phyloP scores from a whole-genome alignment of 108 stramenopile genomes.

The Hondaea fermentalgiana region DNA sequence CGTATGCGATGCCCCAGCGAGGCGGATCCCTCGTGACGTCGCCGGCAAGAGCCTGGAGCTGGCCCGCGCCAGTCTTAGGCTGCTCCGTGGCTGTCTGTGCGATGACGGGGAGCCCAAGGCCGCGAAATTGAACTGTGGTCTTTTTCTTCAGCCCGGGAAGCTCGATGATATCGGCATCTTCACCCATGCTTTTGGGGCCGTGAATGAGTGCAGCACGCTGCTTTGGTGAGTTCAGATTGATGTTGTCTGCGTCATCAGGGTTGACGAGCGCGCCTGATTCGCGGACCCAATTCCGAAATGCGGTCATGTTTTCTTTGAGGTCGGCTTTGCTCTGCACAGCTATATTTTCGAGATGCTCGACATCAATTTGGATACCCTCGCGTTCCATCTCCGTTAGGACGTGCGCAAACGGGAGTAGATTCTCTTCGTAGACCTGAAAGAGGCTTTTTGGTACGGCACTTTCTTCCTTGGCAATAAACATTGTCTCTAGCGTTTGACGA shows the following conservation, averaged over 20 bases:
- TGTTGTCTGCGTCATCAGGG: constrained; percentile 56
- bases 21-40: constrained; percentile 73
- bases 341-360: constrained; percentile 72
- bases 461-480: not conserved
- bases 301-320: constrained; percentile 47
- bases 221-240: constrained; percentile 69
- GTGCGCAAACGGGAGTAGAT: constrained; percentile 83
- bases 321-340: constrained; percentile 70
- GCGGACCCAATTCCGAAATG: constrained; percentile 68
- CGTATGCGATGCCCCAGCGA: constrained; percentile 72
- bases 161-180: not conserved
- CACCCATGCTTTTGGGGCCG: not conserved
- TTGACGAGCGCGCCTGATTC: not conserved
- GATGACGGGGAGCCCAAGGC: not conserved
- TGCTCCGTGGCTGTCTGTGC: constrained; percentile 59
- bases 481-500: not conserved
- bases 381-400: constrained; percentile 95
- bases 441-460: constrained; percentile 39
- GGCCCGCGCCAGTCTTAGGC: constrained; percentile 78
- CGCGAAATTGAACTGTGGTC: not conserved
- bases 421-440: constrained; percentile 80
- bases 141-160: not conserved
- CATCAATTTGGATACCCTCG: constrained; percentile 79
- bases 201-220: not conserved
- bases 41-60: constrained; percentile 72